Evolutionary conservation across 208 protist genomes (phyloP), one percentile per base, ranked within the genome.

Genomic region (Herpetomonas samuelpessoai): DNA sequence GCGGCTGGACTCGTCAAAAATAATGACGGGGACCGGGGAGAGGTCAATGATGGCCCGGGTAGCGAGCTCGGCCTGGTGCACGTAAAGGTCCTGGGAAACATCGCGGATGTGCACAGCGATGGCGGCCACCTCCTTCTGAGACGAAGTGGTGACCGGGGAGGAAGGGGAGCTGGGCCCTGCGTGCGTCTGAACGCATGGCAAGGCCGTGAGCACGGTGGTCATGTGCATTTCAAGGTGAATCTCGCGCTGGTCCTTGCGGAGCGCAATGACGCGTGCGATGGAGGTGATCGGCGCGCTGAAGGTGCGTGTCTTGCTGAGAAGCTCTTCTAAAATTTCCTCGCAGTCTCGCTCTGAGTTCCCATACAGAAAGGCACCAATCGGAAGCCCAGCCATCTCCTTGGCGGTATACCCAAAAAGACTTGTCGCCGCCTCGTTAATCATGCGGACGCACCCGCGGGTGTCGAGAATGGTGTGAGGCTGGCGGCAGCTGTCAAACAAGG

Each of bases 181-280:
- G n/a, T n/a, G n/a, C n/a, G n/a, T n/a, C n/a, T n/a, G n/a, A n/a
- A n/a, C n/a, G n/a, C n/a, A n/a, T n/a, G n/a, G n/a, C n/a, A n/a
- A n/a, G 16, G 21, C 25, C 10, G 14, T 27, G 22, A 28, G 9
- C 45, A 63, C 26, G 30, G 65, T 55, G 35, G 56, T 52, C 26
- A 75, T 52, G 19, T 26, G 63, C 19, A 72, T 21, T 30, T 74
- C 60, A 0, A 71, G 18, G 7, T 59, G 60, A 31, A 81, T 68
- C 14, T 46, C 29, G 38, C 71, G 30, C 12, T 61, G 51, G 39
- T 59, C 54, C n/a, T 24, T 46, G n/a, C 51, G 24, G 0, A 16
- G 46, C 9, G 44, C 72, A 3, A 21, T 58, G 30, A 68, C 62
- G 50, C 38, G 59, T 6, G 10, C 19, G 46, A 9, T 22, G 46